Percentiles rank a stretch among this genome's conserved stretches.
phyloP scores from a whole-genome alignment of 805 yeast genomes.

The Wickerhamomyces ciferrii region DNA sequence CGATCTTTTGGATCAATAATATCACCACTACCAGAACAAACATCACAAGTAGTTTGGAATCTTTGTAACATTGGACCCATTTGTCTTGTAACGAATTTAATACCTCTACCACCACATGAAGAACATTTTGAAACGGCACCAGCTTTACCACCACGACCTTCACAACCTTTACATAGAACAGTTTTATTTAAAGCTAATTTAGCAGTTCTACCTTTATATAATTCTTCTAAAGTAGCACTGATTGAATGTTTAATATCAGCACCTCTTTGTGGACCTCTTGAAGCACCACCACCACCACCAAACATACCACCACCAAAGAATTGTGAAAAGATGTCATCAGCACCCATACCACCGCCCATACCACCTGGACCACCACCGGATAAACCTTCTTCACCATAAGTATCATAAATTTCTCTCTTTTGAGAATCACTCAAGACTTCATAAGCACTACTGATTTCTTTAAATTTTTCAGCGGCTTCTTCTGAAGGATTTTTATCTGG shows the following conservation, averaged over 20 bases:
- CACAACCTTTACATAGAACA: constrained; percentile 43
- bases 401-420: constrained; percentile 86
- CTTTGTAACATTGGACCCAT: constrained; percentile 41
- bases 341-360: constrained; percentile 55
- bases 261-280: constrained; percentile 30
- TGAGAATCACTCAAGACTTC: constrained; percentile 84
- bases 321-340: constrained; percentile 73
- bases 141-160: constrained; percentile 43
- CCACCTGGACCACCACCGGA: constrained; percentile 62
- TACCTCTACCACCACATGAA: constrained; percentile 38
- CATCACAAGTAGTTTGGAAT: constrained; percentile 37
- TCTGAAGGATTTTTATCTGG: constrained; percentile 81
- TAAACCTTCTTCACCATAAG: constrained; percentile 90
- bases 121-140: constrained; percentile 44
- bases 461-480: constrained; percentile 94
- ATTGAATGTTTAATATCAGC: constrained; percentile 53
- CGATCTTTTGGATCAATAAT: constrained; percentile 24
- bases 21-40: constrained; percentile 38
- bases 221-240: constrained; percentile 46
- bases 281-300: constrained; percentile 55
- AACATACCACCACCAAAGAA: constrained; percentile 70
- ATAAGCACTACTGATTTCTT: constrained; percentile 83
- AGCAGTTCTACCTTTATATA: constrained; percentile 51
- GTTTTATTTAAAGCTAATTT: constrained; percentile 51
- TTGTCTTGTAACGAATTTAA: constrained; percentile 32